Conservation (phyloP, 2,329 filamentous ascomycete species). For the Fusarium keratoplasticum region DNA sequence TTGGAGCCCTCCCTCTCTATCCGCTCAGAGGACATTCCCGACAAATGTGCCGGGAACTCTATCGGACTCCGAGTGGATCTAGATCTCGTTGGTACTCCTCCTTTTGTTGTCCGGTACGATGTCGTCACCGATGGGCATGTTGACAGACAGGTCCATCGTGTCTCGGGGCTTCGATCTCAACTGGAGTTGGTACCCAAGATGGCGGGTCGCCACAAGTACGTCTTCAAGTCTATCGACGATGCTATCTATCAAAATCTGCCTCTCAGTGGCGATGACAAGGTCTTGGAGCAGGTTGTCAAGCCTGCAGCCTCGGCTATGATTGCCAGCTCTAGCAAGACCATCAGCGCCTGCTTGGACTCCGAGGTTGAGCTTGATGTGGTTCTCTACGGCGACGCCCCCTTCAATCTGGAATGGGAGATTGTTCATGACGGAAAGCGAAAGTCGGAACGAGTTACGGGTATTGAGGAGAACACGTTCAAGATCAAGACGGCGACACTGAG, state of each 20-base stretch:
- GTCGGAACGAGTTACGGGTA: constrained; percentile 72
- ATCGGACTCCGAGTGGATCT: constrained; percentile 90
- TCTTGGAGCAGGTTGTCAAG: constrained; percentile 90
- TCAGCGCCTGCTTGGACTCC: constrained; percentile 85
- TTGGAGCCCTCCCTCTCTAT: constrained; percentile 84
- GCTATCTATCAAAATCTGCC: constrained; percentile 78
- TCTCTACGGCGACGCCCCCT: constrained; percentile 86
- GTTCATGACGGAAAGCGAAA: constrained; percentile 88
- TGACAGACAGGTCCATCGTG: constrained; percentile 64
- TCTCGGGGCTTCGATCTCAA: constrained; percentile 83
- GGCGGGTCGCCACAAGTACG: constrained; percentile 88
- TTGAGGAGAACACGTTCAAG: constrained; percentile 71
- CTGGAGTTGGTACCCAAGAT: constrained; percentile 84
- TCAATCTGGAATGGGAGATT: constrained; percentile 91
- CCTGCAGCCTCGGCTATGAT: constrained; percentile 87
- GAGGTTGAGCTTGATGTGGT: constrained; percentile 78
- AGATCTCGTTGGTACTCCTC: constrained; percentile 91
- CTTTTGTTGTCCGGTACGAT: constrained; percentile 86
- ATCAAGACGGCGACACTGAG: constrained; percentile 81
- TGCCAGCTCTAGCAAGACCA: constrained; percentile 62
- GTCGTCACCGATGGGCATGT: constrained; percentile 72
- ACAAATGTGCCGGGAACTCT: constrained; percentile 94
- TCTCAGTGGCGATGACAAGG: constrained; percentile 70
- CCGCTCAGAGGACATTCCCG: constrained; percentile 83
- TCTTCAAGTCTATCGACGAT: constrained; percentile 85